phyloP scores from a whole-genome alignment of 1,284 basidiomycete genomes.

The Tylopilus orsonianus region DNA sequence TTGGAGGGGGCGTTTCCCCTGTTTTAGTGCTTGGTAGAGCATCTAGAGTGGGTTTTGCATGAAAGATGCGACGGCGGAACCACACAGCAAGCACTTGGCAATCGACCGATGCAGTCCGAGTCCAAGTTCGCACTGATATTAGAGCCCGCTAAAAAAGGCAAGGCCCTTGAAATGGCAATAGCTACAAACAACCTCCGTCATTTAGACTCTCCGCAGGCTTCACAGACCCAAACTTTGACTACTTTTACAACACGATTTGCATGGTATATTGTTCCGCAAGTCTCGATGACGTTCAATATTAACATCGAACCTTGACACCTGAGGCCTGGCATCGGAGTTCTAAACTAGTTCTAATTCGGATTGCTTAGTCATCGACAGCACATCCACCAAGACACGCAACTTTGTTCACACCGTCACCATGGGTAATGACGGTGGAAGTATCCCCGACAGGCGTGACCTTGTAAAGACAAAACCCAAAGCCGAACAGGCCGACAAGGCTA shows the following conservation, averaged over 20 bases:
- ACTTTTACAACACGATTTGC: too few species aligned
- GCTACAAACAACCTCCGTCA: conserved; percentile 21
- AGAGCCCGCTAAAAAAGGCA: conserved; percentile 9
- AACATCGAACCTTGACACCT: neutral
- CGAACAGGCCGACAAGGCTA: conserved; percentile 84
- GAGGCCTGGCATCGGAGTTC: conserved; percentile 10
- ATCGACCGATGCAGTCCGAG: conserved; percentile 10
- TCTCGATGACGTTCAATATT: too few species aligned
- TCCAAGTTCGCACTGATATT: conserved; percentile 8
- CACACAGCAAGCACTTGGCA: conserved; percentile 4
- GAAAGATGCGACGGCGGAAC: conserved; percentile 10
- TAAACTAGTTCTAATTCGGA: neutral
- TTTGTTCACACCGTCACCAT: conserved; percentile 38
- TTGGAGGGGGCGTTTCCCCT: conserved; percentile 50
- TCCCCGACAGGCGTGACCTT: conserved; percentile 79
- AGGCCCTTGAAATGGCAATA: conserved; percentile 27
- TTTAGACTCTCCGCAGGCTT: neutral
- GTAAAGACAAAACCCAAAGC: conserved; percentile 77
- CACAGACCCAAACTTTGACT: too few species aligned
- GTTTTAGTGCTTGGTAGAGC: conserved; percentile 34
- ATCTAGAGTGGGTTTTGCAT: conserved; percentile 27
- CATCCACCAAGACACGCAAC: neutral
- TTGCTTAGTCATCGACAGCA: conserved; percentile 7
- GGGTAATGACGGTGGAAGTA: conserved; percentile 87
- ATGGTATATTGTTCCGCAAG: too few species aligned